Evolutionary conservation across 108 stramenopile genomes (phyloP).

Genomic region (Nitzschia inconspicua): DNA sequence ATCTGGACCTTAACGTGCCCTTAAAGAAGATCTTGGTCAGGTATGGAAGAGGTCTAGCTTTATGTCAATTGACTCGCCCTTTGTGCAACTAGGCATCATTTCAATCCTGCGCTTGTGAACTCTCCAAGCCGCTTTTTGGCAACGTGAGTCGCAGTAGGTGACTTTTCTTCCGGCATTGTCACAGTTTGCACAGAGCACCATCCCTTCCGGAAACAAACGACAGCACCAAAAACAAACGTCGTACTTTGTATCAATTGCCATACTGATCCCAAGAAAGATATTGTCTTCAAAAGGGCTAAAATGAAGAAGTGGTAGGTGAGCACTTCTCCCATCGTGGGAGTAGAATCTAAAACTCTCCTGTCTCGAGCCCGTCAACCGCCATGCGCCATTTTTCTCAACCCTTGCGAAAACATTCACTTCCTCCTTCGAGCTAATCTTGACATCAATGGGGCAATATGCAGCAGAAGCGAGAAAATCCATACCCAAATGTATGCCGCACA

Average conservation of each 20-base stretch:
- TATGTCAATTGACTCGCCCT: too few relatives aligned
- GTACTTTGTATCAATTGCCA: neutral
- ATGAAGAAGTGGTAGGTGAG: neutral
- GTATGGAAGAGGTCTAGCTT: too few relatives aligned
- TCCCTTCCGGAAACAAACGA: neutral
- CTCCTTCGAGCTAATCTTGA: neutral
- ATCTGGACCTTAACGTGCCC: too few relatives aligned
- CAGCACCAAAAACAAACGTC: neutral
- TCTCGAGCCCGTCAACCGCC: neutral
- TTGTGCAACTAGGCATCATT: too few relatives aligned
- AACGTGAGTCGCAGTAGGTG: neutral
- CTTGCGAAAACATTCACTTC: neutral
- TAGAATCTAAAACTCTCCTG: neutral
- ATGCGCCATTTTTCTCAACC: neutral
- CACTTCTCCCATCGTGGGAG: neutral
- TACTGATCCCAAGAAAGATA: neutral
- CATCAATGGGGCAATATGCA: neutral
- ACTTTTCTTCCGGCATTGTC: too few relatives aligned
- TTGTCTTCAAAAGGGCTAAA: neutral
- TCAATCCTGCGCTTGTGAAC: neutral
- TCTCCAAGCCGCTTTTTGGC: neutral
- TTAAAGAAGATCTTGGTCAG: too few relatives aligned
- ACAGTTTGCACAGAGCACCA: neutral
- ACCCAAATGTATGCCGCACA: neutral
- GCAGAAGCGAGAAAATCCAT: neutral